Evolutionary conservation across 495 filamentous ascomycete species (phyloP).

Genomic region (Extremus antarcticus): DNA sequence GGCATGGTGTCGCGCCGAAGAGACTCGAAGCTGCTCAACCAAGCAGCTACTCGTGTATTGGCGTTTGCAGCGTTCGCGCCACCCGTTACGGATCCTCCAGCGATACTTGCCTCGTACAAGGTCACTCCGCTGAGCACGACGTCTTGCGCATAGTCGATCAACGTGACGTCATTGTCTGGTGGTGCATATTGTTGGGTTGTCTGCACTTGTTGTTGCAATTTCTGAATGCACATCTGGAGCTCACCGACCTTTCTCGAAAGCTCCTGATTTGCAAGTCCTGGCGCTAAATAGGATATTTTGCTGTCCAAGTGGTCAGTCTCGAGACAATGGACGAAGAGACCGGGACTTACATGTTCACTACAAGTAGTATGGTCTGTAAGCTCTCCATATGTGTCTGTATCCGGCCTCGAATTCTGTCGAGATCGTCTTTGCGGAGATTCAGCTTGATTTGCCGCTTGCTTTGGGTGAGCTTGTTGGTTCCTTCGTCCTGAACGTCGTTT

Average conservation of each 20-base stretch:
- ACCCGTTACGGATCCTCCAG: neutral
- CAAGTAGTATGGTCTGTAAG: neutral
- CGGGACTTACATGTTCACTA: neutral
- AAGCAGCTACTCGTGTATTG: neutral
- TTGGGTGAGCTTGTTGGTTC: neutral
- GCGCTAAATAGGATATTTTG: neutral
- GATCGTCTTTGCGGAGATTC: neutral
- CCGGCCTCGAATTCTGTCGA: neutral
- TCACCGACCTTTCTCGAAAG: neutral
- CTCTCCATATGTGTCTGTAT: neutral
- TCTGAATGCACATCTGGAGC: neutral
- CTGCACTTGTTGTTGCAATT: neutral
- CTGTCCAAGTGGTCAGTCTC: neutral
- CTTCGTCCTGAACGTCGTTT: neutral
- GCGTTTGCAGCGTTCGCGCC: neutral
- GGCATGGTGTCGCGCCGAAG: neutral
- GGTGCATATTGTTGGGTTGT: neutral
- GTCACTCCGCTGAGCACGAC: neutral
- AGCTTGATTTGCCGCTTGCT: neutral
- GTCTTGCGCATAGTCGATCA: neutral
- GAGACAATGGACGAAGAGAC: neutral
- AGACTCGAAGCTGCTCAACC: neutral
- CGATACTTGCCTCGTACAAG: neutral
- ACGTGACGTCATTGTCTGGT: neutral
- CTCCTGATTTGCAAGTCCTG: neutral